A percentile compares a stretch with the other conserved stretches of the same genome.
Conservation (phyloP, 495 filamentous ascomycete genomes). For the Tuber aestivum region DNA sequence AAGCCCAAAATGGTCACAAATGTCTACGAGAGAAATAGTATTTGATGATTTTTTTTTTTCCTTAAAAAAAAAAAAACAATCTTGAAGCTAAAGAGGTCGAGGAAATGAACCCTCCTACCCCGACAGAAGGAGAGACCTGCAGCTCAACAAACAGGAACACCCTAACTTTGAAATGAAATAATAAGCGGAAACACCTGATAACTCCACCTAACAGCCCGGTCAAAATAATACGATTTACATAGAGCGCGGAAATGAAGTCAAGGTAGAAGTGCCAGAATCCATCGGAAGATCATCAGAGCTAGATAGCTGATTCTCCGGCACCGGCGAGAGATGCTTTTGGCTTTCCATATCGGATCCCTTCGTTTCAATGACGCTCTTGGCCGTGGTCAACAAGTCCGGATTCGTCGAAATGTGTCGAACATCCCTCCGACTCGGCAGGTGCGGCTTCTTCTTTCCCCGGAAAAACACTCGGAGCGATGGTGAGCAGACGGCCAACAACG, state of each 20-base stretch:
- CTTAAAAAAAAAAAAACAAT: background rate
- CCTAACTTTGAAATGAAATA: background rate
- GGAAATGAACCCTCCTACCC: background rate
- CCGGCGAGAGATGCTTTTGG: background rate
- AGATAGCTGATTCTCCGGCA: background rate
- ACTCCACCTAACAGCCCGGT: background rate
- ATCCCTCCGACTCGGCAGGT: background rate
- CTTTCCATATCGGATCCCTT: background rate
- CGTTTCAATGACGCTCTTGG: background rate
- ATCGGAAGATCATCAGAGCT: background rate
- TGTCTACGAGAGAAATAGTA: background rate
- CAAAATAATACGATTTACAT: background rate
- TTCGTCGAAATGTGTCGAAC: background rate
- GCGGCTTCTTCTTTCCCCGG: background rate
- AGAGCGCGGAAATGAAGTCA: background rate
- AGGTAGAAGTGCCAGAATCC: background rate
- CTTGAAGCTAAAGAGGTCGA: background rate
- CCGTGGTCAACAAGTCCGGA: background rate
- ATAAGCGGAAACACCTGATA: background rate
- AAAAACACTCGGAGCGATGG: conserved; percentile 17
- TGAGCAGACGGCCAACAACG: conserved; percentile 32
- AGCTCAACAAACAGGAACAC: background rate
- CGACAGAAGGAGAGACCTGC: background rate
- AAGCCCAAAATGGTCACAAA: background rate
- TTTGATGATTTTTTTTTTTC: background rate